phyloP scores from a whole-genome alignment of 108 stramenopile genomes.

The Cyclotella cryptica region DNA sequence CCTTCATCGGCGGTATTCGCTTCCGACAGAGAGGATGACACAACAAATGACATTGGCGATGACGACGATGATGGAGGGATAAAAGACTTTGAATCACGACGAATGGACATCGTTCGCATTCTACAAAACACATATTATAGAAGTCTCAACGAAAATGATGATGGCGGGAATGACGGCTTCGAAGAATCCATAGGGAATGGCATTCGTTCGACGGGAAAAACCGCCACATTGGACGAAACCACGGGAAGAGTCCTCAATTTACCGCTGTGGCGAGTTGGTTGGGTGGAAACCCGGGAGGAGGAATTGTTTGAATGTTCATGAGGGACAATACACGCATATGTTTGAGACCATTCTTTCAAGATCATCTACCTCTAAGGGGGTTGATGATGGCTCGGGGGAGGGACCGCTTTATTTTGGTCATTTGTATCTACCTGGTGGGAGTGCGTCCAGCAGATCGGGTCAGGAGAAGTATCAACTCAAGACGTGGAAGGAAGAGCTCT shows the following conservation, averaged over 20 bases:
- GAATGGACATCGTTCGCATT: conserved; percentile 45
- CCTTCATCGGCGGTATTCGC: no score
- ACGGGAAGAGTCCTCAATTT: conserved; percentile 61
- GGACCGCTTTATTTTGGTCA: conserved; percentile 74
- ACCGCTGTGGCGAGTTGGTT: conserved; percentile 72
- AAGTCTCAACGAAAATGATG: conserved; percentile 20
- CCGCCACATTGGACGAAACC: conserved; percentile 27
- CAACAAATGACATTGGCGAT: neutral
- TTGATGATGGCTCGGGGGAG: conserved; percentile 7
- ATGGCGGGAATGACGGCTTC: neutral
- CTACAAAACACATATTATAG: conserved; percentile 50
- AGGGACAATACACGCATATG: conserved; percentile 78
- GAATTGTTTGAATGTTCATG: conserved; percentile 79
- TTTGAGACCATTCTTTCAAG: conserved; percentile 68
- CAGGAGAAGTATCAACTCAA: conserved; percentile 16
- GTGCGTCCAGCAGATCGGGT: neutral
- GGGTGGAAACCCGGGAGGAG: conserved; percentile 83
- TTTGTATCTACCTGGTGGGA: conserved; percentile 57
- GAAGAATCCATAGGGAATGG: neutral
- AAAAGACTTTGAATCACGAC: conserved; percentile 21
- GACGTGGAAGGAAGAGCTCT: conserved; percentile 52
- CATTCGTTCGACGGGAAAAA: neutral
- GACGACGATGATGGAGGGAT: conserved; percentile 5
- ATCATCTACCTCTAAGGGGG: neutral
- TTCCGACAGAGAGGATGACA: neutral